Conservation (phyloP, 1,139 yeast genomes). For the Yamadazyma dushanensis region DNA sequence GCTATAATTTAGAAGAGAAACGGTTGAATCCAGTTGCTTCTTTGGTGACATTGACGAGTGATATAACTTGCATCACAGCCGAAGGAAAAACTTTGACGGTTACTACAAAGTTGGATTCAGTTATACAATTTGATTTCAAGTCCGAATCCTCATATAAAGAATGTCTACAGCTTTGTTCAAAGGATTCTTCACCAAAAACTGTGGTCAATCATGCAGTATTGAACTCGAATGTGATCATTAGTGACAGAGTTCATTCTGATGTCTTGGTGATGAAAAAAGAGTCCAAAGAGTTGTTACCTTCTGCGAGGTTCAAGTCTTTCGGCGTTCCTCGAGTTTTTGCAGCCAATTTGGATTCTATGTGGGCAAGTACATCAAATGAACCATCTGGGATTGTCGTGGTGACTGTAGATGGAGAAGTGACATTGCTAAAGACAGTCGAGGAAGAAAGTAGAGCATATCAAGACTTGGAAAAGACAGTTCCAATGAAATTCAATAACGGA, state of each 20-base stretch:
- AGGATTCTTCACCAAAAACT: slow-evolving; percentile 39
- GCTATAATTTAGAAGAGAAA: slow-evolving; percentile 39
- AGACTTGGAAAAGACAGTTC: slow-evolving; percentile 11
- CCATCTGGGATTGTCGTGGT: slow-evolving; percentile 34
- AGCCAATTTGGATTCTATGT: slow-evolving; percentile 31
- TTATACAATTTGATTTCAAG: slow-evolving; percentile 26
- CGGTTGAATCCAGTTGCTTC: slow-evolving; percentile 32
- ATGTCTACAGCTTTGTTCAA: slow-evolving; percentile 19
- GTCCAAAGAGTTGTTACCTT: slow-evolving; percentile 10
- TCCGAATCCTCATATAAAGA: slow-evolving; percentile 8
- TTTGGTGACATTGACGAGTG: slow-evolving; percentile 35
- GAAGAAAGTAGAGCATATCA: slow-evolving; percentile 16
- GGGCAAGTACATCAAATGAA: slow-evolving; percentile 24
- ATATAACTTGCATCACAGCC: slow-evolving; percentile 34
- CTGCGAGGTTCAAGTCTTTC: slow-evolving; percentile 22
- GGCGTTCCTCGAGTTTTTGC: slow-evolving; percentile 44
- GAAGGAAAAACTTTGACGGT: slow-evolving; percentile 25
- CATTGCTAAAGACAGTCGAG: slow-evolving; percentile 22
- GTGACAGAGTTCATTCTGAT: slow-evolving; percentile 46
- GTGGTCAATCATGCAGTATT: slow-evolving; percentile 39
- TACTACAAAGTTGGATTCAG: slow-evolving; percentile 44
- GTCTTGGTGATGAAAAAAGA: slow-evolving; percentile 28
- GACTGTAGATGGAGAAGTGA: slow-evolving; percentile 53
- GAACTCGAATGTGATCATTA: slow-evolving; percentile 29
- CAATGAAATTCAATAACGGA: slow-evolving; percentile 6